Evolutionary conservation across 2,329 filamentous ascomycete species (phyloP), one percentile per base, ranked within the genome.

Genomic region (Calycina herbarum): DNA sequence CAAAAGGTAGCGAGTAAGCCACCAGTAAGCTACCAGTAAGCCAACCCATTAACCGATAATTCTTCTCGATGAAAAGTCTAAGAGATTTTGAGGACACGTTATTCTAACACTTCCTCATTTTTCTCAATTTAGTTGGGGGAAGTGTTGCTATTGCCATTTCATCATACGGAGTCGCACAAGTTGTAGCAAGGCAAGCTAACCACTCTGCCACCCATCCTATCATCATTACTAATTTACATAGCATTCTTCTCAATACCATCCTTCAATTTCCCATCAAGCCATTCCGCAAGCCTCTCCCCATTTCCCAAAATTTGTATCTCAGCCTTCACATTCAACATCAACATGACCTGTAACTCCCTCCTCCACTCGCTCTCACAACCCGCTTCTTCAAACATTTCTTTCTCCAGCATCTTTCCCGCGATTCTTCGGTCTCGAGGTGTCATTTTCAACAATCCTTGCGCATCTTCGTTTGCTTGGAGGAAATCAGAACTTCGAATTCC

Each of bases 261-360:
- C 11, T 58, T 5, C 61, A 74, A 63, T 45, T 66, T 71, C 45
- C 27, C 24, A 69, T 76, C 72, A n/a, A 77, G 69, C 75, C 75
- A 77, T 8, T 54, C 20, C 13, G 68, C 68, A 45, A 77, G 64
- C 20, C 42, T 66, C 8, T 68, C 68, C 3, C 69, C 67, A 54
- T 70, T 79, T 63, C 91, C 88, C 6, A 92, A 77, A 20, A 87
- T 83, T 72, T 95, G 90, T 61, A 94, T 91, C 74, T 95, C 92
- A 0, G 89, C 89, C 73, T 94, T 95, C 59, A 88, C 72, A 62
- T 90, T 89, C 61, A 94, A 78, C 79, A 91, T 83, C 24, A 94
- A 77, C 90, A 94, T 93, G 0, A 82, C 71, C 72, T 93, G 91
- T 17, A 94, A 71, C 71, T 93, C 89, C 2, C 77, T 76, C 35